These are phyloP conservation scores for Tritrichomonas musculus DNA, from an alignment of 208 protist genomes.

Conservation along the genomic window DNA sequence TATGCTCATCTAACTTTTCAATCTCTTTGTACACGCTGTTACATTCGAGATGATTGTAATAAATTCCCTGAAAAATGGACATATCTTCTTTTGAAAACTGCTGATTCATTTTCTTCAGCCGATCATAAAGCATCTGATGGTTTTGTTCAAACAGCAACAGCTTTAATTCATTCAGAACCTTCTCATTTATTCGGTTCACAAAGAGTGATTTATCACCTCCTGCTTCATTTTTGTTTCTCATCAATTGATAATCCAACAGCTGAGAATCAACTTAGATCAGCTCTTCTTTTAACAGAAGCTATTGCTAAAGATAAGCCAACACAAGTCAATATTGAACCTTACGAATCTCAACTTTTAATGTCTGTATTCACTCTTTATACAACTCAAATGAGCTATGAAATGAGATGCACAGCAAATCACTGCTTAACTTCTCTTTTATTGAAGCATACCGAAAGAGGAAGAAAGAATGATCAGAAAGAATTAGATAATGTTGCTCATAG, in stretches of 20 bases:
- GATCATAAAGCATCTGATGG: background rate
- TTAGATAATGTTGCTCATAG: background rate
- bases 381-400: background rate
- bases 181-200: background rate
- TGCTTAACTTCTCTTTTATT: background rate
- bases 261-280: background rate
- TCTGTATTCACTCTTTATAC: background rate
- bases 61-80: background rate
- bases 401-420: background rate
- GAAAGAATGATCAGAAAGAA: background rate
- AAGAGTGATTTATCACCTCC: background rate
- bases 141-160: background rate
- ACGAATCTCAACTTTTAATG: background rate
- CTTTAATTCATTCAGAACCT: conserved; percentile 25
- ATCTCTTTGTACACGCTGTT: background rate
- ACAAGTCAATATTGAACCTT: background rate
- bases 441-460: background rate
- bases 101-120: background rate
- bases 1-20: conserved; percentile 21
- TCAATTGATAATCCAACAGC: background rate
- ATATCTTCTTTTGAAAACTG: background rate
- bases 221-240: background rate
- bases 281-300: background rate
- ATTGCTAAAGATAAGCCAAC: background rate
- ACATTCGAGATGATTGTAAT: background rate